Evolutionary conservation across 2,329 filamentous ascomycete genomes (phyloP).

Genomic region (Aspergillus alliaceus): DNA sequence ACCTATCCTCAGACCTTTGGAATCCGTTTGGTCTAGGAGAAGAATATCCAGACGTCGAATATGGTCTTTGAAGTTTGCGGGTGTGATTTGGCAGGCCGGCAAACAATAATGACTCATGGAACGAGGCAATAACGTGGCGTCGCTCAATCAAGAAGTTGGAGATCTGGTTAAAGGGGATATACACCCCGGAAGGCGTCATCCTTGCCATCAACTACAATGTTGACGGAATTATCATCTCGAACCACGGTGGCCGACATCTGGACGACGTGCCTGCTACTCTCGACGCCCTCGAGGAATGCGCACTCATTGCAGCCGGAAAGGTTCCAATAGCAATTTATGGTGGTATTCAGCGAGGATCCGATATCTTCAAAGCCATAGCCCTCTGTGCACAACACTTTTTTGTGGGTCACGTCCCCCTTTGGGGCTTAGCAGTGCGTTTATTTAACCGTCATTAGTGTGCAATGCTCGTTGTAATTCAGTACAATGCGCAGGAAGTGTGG

Average conservation of each 20-base stretch:
- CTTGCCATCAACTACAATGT: constrained; percentile 30
- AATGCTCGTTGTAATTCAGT: constrained; percentile 1
- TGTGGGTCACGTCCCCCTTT: constrained; percentile 26
- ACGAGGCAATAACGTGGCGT: constrained; percentile 10
- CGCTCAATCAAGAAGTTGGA: neutral
- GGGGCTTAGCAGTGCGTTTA: constrained; percentile 28
- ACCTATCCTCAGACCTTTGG: constrained; percentile 28
- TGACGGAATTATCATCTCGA: constrained; percentile 33
- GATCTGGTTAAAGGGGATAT: constrained; percentile 1
- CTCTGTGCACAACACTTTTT: constrained; percentile 25
- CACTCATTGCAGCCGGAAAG: constrained; percentile 21
- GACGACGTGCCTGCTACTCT: constrained; percentile 32
- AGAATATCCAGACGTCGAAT: neutral
- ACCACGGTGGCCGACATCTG: too few relatives aligned
- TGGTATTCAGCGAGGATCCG: constrained; percentile 26
- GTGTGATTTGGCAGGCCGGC: neutral
- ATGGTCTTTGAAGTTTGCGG: neutral
- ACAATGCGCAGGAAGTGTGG: constrained; percentile 26
- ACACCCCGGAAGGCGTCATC: constrained; percentile 27
- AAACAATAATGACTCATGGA: neutral
- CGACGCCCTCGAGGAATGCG: constrained; percentile 27
- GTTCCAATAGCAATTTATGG: constrained; percentile 29
- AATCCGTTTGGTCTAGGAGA: neutral
- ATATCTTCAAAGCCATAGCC: constrained; percentile 32
- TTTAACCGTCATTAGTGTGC: neutral